These are phyloP conservation scores for Picocystis salinarum DNA, from an alignment of 139 green algal genomes.

Conservation along the genomic window DNA sequence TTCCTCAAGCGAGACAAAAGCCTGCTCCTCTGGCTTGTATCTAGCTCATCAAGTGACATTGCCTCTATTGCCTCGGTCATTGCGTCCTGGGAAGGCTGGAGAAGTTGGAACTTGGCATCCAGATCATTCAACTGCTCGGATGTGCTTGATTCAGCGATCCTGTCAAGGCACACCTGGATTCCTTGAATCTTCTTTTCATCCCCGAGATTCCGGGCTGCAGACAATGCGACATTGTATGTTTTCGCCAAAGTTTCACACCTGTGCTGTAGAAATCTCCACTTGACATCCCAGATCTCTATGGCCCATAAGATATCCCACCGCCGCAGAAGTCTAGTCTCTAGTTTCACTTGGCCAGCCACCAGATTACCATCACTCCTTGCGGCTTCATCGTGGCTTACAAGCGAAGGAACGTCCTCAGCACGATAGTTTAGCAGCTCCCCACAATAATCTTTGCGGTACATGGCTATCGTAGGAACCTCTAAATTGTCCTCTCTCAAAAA, in stretches of 20 bases:
- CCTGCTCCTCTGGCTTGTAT: too few species aligned
- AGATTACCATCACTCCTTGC: too few species aligned
- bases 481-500: conserved; percentile 33
- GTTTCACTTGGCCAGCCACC: too few species aligned
- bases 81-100: conserved; percentile 8
- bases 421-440: conserved; percentile 50
- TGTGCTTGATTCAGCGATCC: conserved; percentile 5
- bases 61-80: background rate
- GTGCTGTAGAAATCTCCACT: conserved; percentile 9
- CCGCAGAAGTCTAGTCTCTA: background rate
- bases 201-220: too few species aligned
- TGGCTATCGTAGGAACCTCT: conserved; percentile 40
- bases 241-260: background rate
- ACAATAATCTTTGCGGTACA: conserved; percentile 52
- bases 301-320: conserved; percentile 7
- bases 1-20: too few species aligned
- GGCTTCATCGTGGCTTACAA: background rate
- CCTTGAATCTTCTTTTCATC: conserved; percentile 1
- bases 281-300: conserved; percentile 16
- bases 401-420: conserved; percentile 12
- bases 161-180: conserved; percentile 7
- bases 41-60: too few species aligned
- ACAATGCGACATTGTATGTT: too few species aligned
- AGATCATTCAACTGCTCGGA: conserved; percentile 15
- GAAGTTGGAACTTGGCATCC: conserved; percentile 16